Percentiles rank a stretch among this genome's conserved stretches.
Conservation (phyloP, 2,329 filamentous ascomycete genomes). For the Apiospora aurea region DNA sequence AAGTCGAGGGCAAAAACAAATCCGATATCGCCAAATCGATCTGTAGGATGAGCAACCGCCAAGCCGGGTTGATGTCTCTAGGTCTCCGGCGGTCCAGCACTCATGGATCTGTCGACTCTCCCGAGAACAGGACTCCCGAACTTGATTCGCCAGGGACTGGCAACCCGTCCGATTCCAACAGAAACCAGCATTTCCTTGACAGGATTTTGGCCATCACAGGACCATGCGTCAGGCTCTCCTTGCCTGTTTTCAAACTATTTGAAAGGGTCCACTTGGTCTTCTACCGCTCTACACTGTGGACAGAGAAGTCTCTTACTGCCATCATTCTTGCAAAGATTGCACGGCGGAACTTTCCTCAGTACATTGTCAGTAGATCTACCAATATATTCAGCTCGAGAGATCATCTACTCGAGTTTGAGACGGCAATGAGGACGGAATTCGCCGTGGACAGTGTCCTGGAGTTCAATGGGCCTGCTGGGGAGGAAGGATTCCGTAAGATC, state of each 20-base stretch:
- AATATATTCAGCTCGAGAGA: slow-evolving; percentile 85
- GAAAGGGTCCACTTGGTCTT: slow-evolving; percentile 95
- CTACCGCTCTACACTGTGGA: slow-evolving; percentile 96
- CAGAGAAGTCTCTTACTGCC: slow-evolving; percentile 92
- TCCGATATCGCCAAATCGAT: slow-evolving; percentile 78
- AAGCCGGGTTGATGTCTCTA: slow-evolving; percentile 76
- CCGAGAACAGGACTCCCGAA: slow-evolving; percentile 50
- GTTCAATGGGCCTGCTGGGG: slow-evolving; percentile 73
- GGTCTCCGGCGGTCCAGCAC: slow-evolving; percentile 71
- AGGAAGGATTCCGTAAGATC: slow-evolving; percentile 70
- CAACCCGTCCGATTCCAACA: slow-evolving; percentile 55
- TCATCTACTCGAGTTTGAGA: slow-evolving; percentile 86
- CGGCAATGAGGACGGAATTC: slow-evolving; percentile 81
- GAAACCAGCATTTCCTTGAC: slow-evolving; percentile 75
- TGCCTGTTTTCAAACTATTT: slow-evolving; percentile 78
- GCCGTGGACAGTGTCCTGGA: slow-evolving; percentile 84
- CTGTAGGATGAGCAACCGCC: slow-evolving; percentile 74
- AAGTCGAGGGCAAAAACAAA: slow-evolving; percentile 88
- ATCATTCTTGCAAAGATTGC: slow-evolving; percentile 94
- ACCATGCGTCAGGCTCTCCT: slow-evolving; percentile 82
- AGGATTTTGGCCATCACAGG: slow-evolving; percentile 83
- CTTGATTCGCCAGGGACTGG: slow-evolving; percentile 38
- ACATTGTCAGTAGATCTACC: slow-evolving; percentile 86
- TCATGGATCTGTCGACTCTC: slow-evolving; percentile 59
- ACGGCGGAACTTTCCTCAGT: slow-evolving; percentile 84